Evolutionary conservation across 768 basidiomycete species (phyloP), one percentile per base, ranked within the genome.

Genomic region (Tulasnella sp.): DNA sequence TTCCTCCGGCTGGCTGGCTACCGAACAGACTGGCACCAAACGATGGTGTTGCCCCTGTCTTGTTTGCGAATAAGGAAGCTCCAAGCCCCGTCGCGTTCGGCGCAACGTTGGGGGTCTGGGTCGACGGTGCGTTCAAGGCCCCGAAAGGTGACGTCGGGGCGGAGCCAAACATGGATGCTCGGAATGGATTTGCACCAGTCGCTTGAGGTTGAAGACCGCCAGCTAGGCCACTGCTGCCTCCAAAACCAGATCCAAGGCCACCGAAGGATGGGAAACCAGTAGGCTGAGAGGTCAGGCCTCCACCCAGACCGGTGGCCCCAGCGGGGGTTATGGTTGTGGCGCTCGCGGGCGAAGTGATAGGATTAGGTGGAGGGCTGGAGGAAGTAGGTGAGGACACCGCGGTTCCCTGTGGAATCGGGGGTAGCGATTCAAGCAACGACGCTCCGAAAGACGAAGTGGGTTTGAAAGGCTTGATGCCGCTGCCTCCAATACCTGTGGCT

Each of bases 391-490:
- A 58, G 14, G 81, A 71, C 38, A 46, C 14, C 21, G 52, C 71
- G 58, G 71, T 62, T 31, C 79, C 79, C 48, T 77, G 81, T 24
- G 92, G 89, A 77, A 95, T 90, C 7, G 94, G 87, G 2, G 95
- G 95, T 36, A 96, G 85, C 3, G 90, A 89, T 75, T 92, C 92
- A 80, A 96, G 82, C 56, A 96, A 84, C 21, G 91, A 90, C 44
- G 92, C 91, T 40, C 94, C 94, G 83, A 96, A 96, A 58, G 89
- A 91, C 2, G 92, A 93, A 2, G 91, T 88, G 2, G 94, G 94
- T 83, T 94, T 94, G 88, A 96, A 96, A 8, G 93, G 90, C 83
- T 92, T 94, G 81, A 94, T 84, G 14, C 80, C 81, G 39, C 83
- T 84, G 7, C 91, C 92, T 36, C 88, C 86, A 81, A 87, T 86